Base-by-base conservation (phyloP, 768 basidiomycete species). In the Agrocybe chaxingu region DNA sequence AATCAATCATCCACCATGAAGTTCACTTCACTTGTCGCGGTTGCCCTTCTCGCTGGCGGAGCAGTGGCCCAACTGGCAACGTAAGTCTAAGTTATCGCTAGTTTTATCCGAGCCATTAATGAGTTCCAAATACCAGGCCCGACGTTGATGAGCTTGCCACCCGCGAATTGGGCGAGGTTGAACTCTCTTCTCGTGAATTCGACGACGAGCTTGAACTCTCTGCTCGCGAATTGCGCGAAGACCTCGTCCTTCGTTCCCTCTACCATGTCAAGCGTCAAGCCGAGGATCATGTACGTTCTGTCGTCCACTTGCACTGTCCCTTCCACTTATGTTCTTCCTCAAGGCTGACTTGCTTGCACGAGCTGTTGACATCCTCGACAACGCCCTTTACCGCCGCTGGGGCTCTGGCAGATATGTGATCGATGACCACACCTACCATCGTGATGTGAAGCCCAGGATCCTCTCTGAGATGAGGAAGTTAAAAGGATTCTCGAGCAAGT, bases 381-480 rank as follows among this genome's bases (percentile, higher is more conserved):
- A 37, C 16, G 16, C 36, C 11, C 11, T 35, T 11, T 13, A 47
- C 18, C 16, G 16, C 11, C 16, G 16, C 13, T 43, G 13, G 13
- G 13, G 42, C 12, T 12, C 12, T 34, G 48, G 48, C 12, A 45
- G 46, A 33, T 51, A 46, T 30, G 31, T 19, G 10, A 44, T 51
- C 13, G 50, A 51, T 35, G 50, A 51, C 35, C 7, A 51, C 31
- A 39, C 36, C 24, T 51, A 51, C 36, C 50, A 51, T 31, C 30
- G 42, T 8, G n/a, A 12, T 2, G 50, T 51, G 12, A 51, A 51
- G 43, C 50, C 50, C 8, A 18, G 35, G 7, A 10, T 51, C 18
- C 37, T 45, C 35, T 12, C 31, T 11, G 37, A 24, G 2, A 45
- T 51, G 18, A 31, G 31, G 11, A 30, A 8, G 4, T 9, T 38